Base-by-base conservation (phyloP, 1,139 yeast species). In the Yamadazyma epiphylla region DNA sequence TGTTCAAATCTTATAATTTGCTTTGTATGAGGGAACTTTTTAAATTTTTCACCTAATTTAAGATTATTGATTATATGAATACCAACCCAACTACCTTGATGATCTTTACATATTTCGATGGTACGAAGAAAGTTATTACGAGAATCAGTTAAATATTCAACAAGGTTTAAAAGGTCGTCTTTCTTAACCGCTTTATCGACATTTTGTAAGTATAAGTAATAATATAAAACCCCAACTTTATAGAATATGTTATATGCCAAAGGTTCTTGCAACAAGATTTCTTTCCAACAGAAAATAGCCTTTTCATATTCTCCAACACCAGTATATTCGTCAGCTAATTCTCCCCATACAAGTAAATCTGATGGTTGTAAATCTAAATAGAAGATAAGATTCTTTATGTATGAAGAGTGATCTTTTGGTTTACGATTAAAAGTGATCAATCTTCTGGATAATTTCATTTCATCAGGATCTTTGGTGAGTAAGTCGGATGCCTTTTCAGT, bases 261-360 rank as follows among this genome's bases (percentile, higher is more conserved):
- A 2, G 96, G 95, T 33, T 69, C 70, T 15, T 74, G 66, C 22
- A 85, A 46, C 14, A 88, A 54, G 1, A 84, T 72, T 48, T 89
- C 95, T 47, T 85, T 78, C 24, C 74, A 67, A 36, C 86, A 69
- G 49, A 70, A 77, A 6, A 82, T 67, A 0, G 94, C 80, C 45
- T 80, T 77, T 19, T 75, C 80, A 44, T 74, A 80, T 43, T 79
- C 77, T 1, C 88, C 88, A n/a, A 68, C 41, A 7, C 59, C 51
- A 22, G 57, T 55, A 49, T 89, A 89, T 15, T 71, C 66, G 24
- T 77, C 74, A 5, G 79, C 83, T 36, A 87, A 63, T 55, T 85
- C 94, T 27, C 77, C 69, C 95, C 94, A 87, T 1, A 85, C 62
- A 41, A 81, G 77, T 5, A 74, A 60, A 54, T 91, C 97, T 19